Base-by-base conservation (phyloP, 2,329 filamentous ascomycete genomes). In the Pseudodiploospora longispora region DNA sequence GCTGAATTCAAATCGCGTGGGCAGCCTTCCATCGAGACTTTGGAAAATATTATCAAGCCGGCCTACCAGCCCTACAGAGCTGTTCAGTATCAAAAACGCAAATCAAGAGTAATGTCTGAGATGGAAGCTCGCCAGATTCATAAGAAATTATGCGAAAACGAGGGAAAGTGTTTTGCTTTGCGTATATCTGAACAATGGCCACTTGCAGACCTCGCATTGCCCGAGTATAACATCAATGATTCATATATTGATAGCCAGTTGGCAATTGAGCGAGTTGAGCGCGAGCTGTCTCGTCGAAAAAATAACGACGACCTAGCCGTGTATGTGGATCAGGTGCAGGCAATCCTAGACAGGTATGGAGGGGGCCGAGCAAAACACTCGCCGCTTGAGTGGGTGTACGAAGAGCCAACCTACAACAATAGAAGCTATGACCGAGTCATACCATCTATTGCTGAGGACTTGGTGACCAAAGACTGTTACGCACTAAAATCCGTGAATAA, bases 101-200 rank as follows among this genome's bases (percentile, higher is more conserved):
- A 19, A 19, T 19, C 19, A 19, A 19, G 19, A 19, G 19, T 19
- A 19, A 19, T 19, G 19, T 19, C 19, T 19, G 19, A 19, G 19
- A 19, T 19, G 19, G 19, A 19, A 19, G 37, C 5, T 29, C 37
- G 28, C 6, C 7, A 30, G 30, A 10, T n/a, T 1, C 44, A 46
- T 19, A 30, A 42, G 2, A 34, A 5, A 30, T 12, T 34, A 3
- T 47, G 44, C 12, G 40, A 43, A 33, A 31, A 12, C 1, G 42
- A 46, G 31, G 43, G 40, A 1, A 41, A 28, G 7, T 19, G 10
- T 4, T 10, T 50, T 7, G 43, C 48, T 7, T 12, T 35, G 4
- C 4, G 33, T 3, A n/a, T 50, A 6, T 4, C 47, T 4, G 27
- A 30, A 10, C 38, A 48, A 28, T 50, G 49, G 49, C 49, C 49